Base-by-base conservation (phyloP, 2,329 filamentous ascomycete genomes). In the Sarocladiaceae sp. region DNA sequence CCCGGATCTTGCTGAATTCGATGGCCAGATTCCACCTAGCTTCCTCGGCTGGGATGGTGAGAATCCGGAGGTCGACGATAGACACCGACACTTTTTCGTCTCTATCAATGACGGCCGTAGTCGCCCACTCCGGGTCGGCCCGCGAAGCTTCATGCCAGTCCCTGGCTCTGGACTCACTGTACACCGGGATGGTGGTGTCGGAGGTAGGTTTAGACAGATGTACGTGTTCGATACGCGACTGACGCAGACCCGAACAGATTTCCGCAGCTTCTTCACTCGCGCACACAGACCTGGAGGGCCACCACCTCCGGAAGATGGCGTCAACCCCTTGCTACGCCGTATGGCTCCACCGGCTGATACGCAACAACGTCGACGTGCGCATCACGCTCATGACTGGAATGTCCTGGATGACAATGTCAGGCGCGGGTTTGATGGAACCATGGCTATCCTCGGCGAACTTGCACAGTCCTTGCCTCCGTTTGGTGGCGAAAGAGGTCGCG, bases 291-390 rank as follows among this genome's bases (percentile, higher is more conserved):
- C 78, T 51, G 76, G 76, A 44, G 73, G 71, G 18, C 73, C 79
- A 50, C 77, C 80, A 53, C 76, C 76, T 25, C 77, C 80, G 29
- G 90, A 96, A 57, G 92, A 97, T 64, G 91, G 90, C 3, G 78
- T 84, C 20, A 97, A 97, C 63, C 93, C 93, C 39, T 76, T 97
- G 12, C 81, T 97, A 51, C 87, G 91, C 57, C 86, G 89, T 42
- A 68, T 64, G 46, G 70, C 72, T 20, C 61, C 69, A 23, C 66
- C 64, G 22, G 71, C 72, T 52, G 77, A 83, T 17, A 63, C 62
- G n/a, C 33, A 36, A 25, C 8, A 6, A 17, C 47, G 33, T n/a
- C 47, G 47, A 23, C 47, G 47, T 17, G 4, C 29, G 3, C 47
- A 50, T 13, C 25, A 29, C 5, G 17, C 44, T 48, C 44, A 48